Evolutionary conservation across 768 basidiomycete genomes (phyloP), one percentile per base, ranked within the genome.

Genomic region (Gyrodon lividus): DNA sequence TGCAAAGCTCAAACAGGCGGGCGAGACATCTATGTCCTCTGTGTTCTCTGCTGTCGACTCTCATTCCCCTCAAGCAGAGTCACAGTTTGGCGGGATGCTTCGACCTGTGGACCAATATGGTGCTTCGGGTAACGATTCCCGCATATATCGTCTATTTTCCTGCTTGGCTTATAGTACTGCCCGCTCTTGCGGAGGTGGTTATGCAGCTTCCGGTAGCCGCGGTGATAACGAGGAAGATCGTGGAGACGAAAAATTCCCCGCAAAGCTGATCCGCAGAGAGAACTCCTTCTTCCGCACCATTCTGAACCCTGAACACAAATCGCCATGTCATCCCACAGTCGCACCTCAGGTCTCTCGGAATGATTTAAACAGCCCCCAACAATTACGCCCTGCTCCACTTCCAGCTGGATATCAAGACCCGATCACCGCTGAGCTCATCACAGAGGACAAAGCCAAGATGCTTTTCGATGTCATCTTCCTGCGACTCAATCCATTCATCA

Each of bases 401-500:
- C 66, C 74, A 33, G 57, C 53, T 43, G 76, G 73, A 40, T 65
- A 78, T 49, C 70, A 75, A 51, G 91, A 92, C 67, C 91, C 90
- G 22, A 78, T 93, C 60, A 74, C 80, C 16, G 79, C 82, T 49
- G 87, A 86, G 31, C 76, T 90, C 57, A 72, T 93, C 56, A 77
- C 77, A 46, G 87, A 89, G 59, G 75, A 77, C 34, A 83, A 87
- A 51, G 89, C 87, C 40, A 78, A 79, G 60, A 75, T 81, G 43
- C 74, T 92, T 40, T 91, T 92, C 56, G 89, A 92, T 66, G 72
- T 81, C 54, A 78, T 93, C 64, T 92, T 88, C 71, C 64, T 89
- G 48, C 87, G 90, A 52, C 78, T 94, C 46, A 94, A 94, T 66
- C 89, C 92, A 12, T 92, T 93, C 68, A 84, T 93, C 70, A 89